Conservation (phyloP, 257 asterid genomes). For the Lavandula angustifolia region DNA sequence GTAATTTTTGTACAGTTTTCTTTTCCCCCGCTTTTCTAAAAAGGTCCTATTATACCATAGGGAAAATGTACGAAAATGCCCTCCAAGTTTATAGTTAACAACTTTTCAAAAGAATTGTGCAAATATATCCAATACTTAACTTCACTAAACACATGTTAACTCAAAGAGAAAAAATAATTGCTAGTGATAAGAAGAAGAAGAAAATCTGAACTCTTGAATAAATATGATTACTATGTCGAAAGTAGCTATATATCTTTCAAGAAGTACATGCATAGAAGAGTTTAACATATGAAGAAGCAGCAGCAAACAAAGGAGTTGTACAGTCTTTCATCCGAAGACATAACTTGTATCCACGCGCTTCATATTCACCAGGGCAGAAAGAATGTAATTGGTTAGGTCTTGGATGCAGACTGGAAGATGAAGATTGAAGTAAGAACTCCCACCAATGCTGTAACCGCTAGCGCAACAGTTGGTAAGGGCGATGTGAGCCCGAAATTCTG, state of each 20-base stretch:
- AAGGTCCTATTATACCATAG: too few relatives aligned
- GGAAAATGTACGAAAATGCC: too few relatives aligned
- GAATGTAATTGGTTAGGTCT: constrained; percentile 40
- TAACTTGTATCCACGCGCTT: too few relatives aligned
- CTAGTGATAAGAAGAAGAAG: too few relatives aligned
- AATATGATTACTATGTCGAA: constrained; percentile 22
- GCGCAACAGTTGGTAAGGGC: constrained; percentile 50
- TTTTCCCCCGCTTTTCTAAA: too few relatives aligned
- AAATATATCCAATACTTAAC: too few relatives aligned
- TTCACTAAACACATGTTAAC: too few relatives aligned
- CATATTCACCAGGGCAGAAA: too few relatives aligned
- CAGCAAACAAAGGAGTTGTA: not conserved
- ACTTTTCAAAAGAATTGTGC: not conserved
- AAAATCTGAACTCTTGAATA: constrained; percentile 18
- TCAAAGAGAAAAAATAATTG: too few relatives aligned
- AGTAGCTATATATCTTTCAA: constrained; percentile 23
- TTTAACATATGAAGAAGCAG: not conserved
- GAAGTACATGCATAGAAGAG: constrained; percentile 6
- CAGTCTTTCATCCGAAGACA: too few relatives aligned
- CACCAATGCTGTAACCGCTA: constrained; percentile 75
- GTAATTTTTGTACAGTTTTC: too few relatives aligned
- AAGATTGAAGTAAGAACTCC: constrained; percentile 77
- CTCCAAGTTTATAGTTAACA: too few relatives aligned
- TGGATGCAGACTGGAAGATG: constrained; percentile 88
- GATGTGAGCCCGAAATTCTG: constrained; percentile 52